These are phyloP conservation scores for Anaeromyces robustus DNA, from an alignment of 192 early-diverging fungal species.

Conservation along the genomic window DNA sequence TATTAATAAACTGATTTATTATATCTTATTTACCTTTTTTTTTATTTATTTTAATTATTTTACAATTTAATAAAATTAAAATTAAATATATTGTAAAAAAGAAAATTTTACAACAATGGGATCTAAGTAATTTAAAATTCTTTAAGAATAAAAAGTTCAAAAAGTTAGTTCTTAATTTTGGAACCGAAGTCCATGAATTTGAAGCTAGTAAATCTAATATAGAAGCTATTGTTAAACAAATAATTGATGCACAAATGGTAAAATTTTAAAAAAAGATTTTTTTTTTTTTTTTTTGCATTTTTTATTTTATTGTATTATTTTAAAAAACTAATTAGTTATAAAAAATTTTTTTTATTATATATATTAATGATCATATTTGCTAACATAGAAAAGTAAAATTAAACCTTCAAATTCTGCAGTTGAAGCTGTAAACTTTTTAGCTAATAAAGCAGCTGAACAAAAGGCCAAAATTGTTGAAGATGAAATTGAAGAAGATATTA, in stretches of 20 bases:
- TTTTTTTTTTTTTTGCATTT: too few relatives aligned
- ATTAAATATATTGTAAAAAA: background rate
- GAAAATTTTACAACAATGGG: constrained; percentile 20
- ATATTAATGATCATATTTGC: too few relatives aligned
- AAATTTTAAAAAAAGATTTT: too few relatives aligned
- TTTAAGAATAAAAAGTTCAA: constrained; percentile 30
- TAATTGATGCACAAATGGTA: constrained; percentile 5
- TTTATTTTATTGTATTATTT: too few relatives aligned
- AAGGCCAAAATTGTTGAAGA: background rate
- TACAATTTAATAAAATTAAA: too few relatives aligned
- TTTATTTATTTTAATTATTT: too few relatives aligned
- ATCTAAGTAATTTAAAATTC: constrained; percentile 12
- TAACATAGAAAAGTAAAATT: background rate
- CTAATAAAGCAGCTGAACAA: background rate
- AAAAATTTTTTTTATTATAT: too few relatives aligned
- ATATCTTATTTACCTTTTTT: too few relatives aligned
- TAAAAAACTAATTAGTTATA: too few relatives aligned
- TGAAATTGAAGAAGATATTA: background rate
- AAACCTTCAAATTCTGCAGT: background rate
- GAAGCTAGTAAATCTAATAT: constrained; percentile 33
- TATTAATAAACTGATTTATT: too few relatives aligned
- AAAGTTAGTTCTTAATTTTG: constrained; percentile 24
- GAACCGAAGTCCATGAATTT: constrained; percentile 19
- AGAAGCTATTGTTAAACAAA: constrained; percentile 6
- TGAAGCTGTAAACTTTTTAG: background rate